Percentiles rank a stretch among this genome's conserved stretches.
Conservation (phyloP, 2,329 filamentous ascomycete genomes). For the Colletotrichum sp. region DNA sequence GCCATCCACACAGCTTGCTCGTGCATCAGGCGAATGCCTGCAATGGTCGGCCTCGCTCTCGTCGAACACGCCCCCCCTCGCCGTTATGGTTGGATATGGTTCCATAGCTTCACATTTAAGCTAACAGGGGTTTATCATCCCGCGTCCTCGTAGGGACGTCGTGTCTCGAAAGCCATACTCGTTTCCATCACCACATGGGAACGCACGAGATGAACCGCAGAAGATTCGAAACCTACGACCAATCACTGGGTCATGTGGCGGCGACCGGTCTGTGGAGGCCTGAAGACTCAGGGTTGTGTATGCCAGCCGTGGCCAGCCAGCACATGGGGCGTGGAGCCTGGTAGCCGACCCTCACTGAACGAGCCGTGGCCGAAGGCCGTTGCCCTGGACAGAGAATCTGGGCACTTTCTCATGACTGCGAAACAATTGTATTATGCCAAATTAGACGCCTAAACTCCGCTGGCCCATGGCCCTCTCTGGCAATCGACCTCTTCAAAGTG, state of each 20-base stretch:
- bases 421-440: not conserved
- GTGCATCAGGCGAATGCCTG: not conserved
- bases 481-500: too few species aligned
- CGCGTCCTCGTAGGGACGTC: not conserved
- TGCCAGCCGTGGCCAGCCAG: not conserved
- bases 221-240: not conserved
- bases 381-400: not conserved
- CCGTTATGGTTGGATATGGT: not conserved
- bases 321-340: not conserved
- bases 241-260: not conserved
- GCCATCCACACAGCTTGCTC: not conserved
- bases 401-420: not conserved
- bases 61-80: not conserved
- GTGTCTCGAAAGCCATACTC: not conserved
- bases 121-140: not conserved
- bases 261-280: not conserved
- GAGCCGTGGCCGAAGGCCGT: not conserved
- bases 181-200: not conserved
- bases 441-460: not conserved
- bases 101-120: not conserved
- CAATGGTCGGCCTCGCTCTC: not conserved
- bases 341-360: not conserved
- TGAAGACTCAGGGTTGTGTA: not conserved
- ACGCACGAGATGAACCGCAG: not conserved
- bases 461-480: too few species aligned